These are phyloP conservation scores for Lophiotrema nucula DNA, from an alignment of 495 filamentous ascomycete genomes.

Conservation along the genomic window DNA sequence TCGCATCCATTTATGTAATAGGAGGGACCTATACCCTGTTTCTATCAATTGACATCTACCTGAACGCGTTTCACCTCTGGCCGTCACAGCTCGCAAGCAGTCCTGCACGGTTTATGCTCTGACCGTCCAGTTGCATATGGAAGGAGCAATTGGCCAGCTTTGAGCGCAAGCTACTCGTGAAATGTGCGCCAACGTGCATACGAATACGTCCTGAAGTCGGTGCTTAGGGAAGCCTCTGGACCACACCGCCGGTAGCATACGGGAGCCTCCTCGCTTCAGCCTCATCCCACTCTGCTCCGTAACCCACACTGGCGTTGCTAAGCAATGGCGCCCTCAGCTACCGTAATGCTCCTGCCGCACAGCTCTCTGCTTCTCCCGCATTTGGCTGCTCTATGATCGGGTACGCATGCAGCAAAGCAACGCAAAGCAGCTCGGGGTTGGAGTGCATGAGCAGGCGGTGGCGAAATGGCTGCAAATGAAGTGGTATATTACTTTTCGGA, in stretches of 20 bases:
- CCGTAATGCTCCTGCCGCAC: neutral
- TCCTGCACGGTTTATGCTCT: neutral
- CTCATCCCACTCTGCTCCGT: neutral
- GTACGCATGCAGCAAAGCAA: too few species aligned
- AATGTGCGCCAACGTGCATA: neutral
- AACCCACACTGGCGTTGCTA: neutral
- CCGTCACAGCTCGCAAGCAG: neutral
- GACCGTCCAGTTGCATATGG: neutral
- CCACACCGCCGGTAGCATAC: constrained; percentile 2
- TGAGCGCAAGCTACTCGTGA: neutral
- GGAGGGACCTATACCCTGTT: constrained; percentile 4
- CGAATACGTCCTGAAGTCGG: too few species aligned
- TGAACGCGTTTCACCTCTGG: neutral
- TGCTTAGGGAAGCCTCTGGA: constrained; percentile 2
- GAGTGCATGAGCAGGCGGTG: neutral
- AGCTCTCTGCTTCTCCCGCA: neutral
- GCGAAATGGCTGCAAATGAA: neutral
- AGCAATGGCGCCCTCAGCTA: neutral
- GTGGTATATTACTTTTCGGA: neutral
- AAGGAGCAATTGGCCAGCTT: neutral
- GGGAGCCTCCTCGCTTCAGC: neutral
- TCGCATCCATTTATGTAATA: neutral
- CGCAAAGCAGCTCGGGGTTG: neutral
- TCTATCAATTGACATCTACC: neutral
- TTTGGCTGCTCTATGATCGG: neutral